Evolutionary conservation across 108 stramenopile genomes (phyloP).

Genomic region (Skeletonema tropicum): DNA sequence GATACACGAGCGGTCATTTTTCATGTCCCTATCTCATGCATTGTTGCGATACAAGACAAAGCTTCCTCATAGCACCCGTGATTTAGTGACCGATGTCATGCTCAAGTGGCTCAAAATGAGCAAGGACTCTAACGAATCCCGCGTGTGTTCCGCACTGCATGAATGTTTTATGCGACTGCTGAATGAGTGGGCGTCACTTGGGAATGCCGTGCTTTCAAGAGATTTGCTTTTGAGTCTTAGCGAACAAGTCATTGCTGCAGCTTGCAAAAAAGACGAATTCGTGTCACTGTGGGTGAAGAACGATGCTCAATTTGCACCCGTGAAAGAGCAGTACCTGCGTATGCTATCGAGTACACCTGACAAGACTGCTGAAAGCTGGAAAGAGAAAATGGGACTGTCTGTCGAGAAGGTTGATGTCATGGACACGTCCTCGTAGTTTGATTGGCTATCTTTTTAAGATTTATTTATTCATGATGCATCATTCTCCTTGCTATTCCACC

Average conservation of each 20-base stretch:
- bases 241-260: conserved; percentile 58
- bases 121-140: conserved; percentile 11
- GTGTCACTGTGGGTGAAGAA: conserved; percentile 54
- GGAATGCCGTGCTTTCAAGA: conserved; percentile 75
- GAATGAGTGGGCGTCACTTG: conserved; percentile 78
- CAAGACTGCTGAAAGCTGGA: conserved; percentile 57
- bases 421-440: neutral
- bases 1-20: conserved; percentile 70
- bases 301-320: conserved; percentile 48
- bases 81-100: conserved; percentile 69
- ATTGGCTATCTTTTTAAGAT: neutral
- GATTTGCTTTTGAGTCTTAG: conserved; percentile 63
- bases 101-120: conserved; percentile 61
- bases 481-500: conserved; percentile 25
- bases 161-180: conserved; percentile 67
- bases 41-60: conserved; percentile 78
- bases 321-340: conserved; percentile 65
- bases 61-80: conserved; percentile 66
- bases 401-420: neutral
- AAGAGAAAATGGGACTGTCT: conserved; percentile 60
- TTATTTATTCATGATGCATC: conserved; percentile 2
- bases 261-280: conserved; percentile 49
- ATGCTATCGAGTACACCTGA: conserved; percentile 69
- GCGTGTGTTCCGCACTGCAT: conserved; percentile 54
- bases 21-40: conserved; percentile 67